Evolutionary conservation across 179 eudicot species (phyloP).

Genomic region (Spinacia oleracea): DNA sequence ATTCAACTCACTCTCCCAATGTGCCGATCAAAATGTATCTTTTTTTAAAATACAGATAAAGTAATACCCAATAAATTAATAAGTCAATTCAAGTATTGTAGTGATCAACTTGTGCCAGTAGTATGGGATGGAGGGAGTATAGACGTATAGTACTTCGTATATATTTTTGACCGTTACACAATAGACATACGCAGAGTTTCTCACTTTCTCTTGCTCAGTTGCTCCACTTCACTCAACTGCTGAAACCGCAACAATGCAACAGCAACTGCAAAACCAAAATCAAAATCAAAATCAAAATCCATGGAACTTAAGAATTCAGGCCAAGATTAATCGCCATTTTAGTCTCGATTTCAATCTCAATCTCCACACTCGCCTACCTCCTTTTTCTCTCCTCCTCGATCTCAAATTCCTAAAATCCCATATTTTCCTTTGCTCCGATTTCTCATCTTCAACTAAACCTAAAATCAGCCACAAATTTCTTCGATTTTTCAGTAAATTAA

Average conservation of each 20-base stretch:
- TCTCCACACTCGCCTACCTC: neutral
- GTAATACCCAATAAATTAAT: too few species aligned
- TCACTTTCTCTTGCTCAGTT: neutral
- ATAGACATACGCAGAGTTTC: too few species aligned
- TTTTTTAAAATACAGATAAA: too few species aligned
- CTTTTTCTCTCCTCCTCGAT: neutral
- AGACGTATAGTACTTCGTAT: too few species aligned
- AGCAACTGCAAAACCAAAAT: neutral
- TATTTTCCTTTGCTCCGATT: neutral
- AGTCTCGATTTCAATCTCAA: neutral
- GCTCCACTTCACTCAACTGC: neutral
- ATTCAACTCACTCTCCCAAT: too few species aligned
- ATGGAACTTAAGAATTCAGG: constrained; percentile 7
- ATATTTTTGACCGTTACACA: too few species aligned
- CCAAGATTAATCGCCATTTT: neutral
- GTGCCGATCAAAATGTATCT: too few species aligned
- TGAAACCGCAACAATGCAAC: constrained; percentile 9
- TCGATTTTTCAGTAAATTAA: neutral
- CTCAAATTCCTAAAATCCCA: neutral
- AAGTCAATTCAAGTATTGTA: too few species aligned
- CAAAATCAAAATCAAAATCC: neutral
- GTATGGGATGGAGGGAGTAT: too few species aligned
- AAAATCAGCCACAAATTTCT: neutral
- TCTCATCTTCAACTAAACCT: neutral
- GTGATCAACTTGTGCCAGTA: too few species aligned